phyloP scores from a whole-genome alignment of 805 yeast genomes.

The Kazachstania africana region DNA sequence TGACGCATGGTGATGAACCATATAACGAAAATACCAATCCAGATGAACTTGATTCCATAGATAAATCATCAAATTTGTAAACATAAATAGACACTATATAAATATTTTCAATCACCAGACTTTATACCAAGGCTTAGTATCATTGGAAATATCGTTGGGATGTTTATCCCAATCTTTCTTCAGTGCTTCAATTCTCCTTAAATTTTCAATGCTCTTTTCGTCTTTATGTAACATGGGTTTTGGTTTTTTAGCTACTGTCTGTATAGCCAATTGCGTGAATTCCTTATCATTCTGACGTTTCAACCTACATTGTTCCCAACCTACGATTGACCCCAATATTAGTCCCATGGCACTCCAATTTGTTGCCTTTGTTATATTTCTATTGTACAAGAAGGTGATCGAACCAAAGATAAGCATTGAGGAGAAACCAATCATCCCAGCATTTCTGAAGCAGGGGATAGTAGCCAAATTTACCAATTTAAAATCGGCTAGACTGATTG shows the following conservation, averaged over 20 bases:
- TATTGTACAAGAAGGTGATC: constrained; percentile 55
- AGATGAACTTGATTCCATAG: too few species aligned
- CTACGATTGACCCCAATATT: constrained; percentile 63
- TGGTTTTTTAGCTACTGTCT: constrained; percentile 29
- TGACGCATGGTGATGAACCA: too few species aligned
- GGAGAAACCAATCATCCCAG: constrained; percentile 57
- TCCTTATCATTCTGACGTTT: constrained; percentile 53
- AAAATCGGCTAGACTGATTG: constrained; percentile 41
- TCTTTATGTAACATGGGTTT: constrained; percentile 27
- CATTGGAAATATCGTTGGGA: constrained; percentile 4
- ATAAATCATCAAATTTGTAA: neutral
- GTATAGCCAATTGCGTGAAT: constrained; percentile 59
- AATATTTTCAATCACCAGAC: too few species aligned
- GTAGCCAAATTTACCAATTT: constrained; percentile 35
- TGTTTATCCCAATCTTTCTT: constrained; percentile 6
- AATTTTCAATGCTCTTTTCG: constrained; percentile 1
- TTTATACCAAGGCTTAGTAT: constrained; percentile 20
- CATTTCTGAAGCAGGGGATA: constrained; percentile 74
- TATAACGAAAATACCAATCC: too few species aligned
- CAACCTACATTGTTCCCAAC: constrained; percentile 89
- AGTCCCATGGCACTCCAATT: constrained; percentile 83
- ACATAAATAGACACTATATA: too few species aligned
- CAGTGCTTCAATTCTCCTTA: constrained; percentile 13
- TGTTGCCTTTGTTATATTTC: constrained; percentile 46
- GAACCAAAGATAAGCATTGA: constrained; percentile 53